Evolutionary conservation across 495 filamentous ascomycete species (phyloP).

Genomic region (Copromyces sp.): DNA sequence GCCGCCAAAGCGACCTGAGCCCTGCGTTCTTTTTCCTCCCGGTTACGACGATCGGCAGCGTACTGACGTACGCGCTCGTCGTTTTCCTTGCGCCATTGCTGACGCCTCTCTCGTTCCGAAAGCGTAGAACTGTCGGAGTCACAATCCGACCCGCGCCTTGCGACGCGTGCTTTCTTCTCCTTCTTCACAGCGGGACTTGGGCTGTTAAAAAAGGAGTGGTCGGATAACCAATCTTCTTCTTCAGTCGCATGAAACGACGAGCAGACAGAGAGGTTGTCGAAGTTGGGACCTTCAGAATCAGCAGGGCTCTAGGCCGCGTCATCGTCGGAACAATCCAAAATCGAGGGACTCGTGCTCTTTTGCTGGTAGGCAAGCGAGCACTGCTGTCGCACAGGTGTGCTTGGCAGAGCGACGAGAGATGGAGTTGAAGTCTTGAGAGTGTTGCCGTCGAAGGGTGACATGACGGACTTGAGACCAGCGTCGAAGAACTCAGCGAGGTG

Average conservation of each 20-base stretch:
- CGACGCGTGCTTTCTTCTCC: not conserved
- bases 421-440: not conserved
- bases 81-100: not conserved
- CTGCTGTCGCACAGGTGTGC: not conserved
- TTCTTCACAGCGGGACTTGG: not conserved
- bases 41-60: not conserved
- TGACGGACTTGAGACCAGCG: not conserved
- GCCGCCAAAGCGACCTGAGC: not conserved
- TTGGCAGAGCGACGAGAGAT: not conserved
- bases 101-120: not conserved
- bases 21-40: not conserved
- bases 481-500: not conserved
- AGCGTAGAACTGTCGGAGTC: not conserved
- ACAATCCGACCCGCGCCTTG: not conserved
- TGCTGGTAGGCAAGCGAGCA: not conserved
- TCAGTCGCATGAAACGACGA: not conserved
- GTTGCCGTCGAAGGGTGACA: not conserved
- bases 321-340: not conserved
- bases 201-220: not conserved
- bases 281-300: not conserved
- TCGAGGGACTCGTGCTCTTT: not conserved
- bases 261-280: not conserved
- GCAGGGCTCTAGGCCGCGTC: not conserved
- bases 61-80: not conserved
- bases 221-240: not conserved